These are phyloP conservation scores for Thalassiosira exigua DNA, from an alignment of 352 stramenopile species.

Conservation along the genomic window DNA sequence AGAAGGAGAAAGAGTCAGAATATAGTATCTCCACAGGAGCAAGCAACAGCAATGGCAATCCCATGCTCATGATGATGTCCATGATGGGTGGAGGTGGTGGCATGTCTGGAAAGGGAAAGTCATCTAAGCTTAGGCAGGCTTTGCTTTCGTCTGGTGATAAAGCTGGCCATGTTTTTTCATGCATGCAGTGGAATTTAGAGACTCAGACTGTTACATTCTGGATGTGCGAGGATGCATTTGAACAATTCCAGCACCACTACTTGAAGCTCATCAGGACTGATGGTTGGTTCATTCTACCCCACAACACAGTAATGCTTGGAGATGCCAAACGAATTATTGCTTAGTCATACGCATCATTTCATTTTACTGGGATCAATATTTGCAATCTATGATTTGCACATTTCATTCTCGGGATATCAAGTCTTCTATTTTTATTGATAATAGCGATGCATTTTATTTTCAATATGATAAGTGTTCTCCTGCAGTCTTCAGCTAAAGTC, in stretches of 20 bases:
- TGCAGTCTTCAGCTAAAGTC: too few relatives aligned
- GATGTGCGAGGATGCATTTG: slow-evolving; percentile 37
- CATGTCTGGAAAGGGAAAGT: slow-evolving; percentile 15
- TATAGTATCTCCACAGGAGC: slow-evolving; percentile 18
- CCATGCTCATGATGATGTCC: slow-evolving; percentile 33
- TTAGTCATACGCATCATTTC: too few relatives aligned
- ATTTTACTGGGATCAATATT: too few relatives aligned
- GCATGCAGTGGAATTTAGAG: slow-evolving; percentile 34
- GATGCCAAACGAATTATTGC: too few relatives aligned
- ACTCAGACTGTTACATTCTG: slow-evolving; percentile 34
- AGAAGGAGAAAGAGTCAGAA: slow-evolving; percentile 6
- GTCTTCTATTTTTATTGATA: too few relatives aligned
- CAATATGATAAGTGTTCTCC: too few relatives aligned
- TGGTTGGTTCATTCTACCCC: slow-evolving; percentile 35
- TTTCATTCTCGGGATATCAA: too few relatives aligned
- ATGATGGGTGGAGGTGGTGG: slow-evolving; percentile 11
- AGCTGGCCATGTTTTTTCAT: slow-evolving; percentile 43
- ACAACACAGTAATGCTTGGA: slow-evolving; percentile 18
- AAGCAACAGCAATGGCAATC: slow-evolving; percentile 16
- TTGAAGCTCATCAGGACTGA: slow-evolving; percentile 40
- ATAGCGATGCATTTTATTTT: too few relatives aligned
- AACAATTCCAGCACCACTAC: slow-evolving; percentile 18
- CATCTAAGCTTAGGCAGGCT: slow-evolving; percentile 24
- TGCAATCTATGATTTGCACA: too few relatives aligned
- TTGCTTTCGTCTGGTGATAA: slow-evolving; percentile 24